Evolutionary conservation across 2,329 filamentous ascomycete genomes (phyloP).

Genomic region (Colletotrichum neosansevieriae): DNA sequence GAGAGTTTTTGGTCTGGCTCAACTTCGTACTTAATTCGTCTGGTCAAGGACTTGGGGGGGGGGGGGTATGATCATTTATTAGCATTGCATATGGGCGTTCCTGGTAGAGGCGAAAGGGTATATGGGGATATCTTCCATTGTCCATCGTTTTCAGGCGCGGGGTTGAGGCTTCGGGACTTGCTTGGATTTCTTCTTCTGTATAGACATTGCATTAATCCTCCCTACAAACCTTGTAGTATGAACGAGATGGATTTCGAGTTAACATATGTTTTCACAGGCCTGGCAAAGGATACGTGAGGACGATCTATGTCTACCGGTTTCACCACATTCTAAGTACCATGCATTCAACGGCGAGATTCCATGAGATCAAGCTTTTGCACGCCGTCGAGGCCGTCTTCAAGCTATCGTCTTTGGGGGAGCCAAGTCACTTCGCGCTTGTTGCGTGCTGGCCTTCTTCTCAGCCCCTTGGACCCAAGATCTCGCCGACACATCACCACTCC

Average conservation of each 20-base stretch:
- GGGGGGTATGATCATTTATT: conserved; percentile 19
- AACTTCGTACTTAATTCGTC: not conserved
- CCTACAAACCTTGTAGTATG: not conserved
- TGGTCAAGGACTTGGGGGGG: not conserved
- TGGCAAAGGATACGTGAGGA: too few species aligned
- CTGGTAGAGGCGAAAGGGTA: conserved; percentile 25
- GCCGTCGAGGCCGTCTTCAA: too few species aligned
- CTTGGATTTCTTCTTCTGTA: conserved; percentile 14
- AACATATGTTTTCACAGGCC: too few species aligned
- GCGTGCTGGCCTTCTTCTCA: too few species aligned
- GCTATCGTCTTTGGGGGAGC: conserved; percentile 3
- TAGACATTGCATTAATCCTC: conserved; percentile 17
- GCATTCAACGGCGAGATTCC: too few species aligned
- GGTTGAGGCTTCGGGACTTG: not conserved
- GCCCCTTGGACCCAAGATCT: too few species aligned
- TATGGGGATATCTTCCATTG: conserved; percentile 26
- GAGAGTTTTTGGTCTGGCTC: not conserved
- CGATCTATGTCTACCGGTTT: too few species aligned
- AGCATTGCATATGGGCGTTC: conserved; percentile 41
- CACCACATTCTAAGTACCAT: too few species aligned
- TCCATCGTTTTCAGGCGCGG: conserved; percentile 23
- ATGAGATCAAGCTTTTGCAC: too few species aligned
- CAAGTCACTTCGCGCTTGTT: too few species aligned
- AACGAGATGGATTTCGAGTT: conserved; percentile 5
- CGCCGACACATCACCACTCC: not conserved